Base-by-base conservation (phyloP, 139 green algal species). In the Nannochloris sp. region DNA sequence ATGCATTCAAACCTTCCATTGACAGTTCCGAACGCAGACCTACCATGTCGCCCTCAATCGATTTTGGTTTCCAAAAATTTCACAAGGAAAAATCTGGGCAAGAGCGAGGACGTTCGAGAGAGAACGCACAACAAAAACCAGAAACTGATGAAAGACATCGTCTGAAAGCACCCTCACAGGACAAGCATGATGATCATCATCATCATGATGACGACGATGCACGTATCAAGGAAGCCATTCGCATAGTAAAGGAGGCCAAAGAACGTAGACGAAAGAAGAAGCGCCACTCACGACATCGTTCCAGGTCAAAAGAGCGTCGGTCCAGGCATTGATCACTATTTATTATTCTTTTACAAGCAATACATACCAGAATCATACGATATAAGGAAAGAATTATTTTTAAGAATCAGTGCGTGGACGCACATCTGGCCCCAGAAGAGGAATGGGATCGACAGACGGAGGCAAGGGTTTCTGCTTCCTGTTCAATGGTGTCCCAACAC, bases 401-500 rank as follows among this genome's bases (percentile, higher is more conserved):
- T 53, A 53, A 18, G n/a, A 53, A 25, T 53, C 46, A 19, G 15
- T 21, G 18, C n/a, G 46, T 21, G 46, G 18, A 53, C 46, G 46
- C 10, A 9, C n/a, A 18, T 66, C 15, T 9, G 57, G 24, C 2
- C 25, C 46, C 24, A 57, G 25, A 21, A 43, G n/a, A 21, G 29
- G 34, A 36, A 60, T 14, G 24, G 29, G 50, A 23, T 57, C 24
- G 4, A 67, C 6, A 27, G 21, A 66, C 48, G 54, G 51, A 69
- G 23, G 63, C 43, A 75, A 23, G 7, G 9, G 48, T 34, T n/a
- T 60, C 46, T 44, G 37, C 25, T 49, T 61, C 55, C 25, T 57
- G 40, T 66, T 46, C 48, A 27, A 56, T 70, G 63, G 15, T 40
- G 63, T 23, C 59, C 40, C 58, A 67, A 34, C 19, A 29, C 67